Percentiles rank a stretch among this genome's conserved stretches.
Conservation (phyloP, 1,284 basidiomycete genomes). For the Boletus sp. region DNA sequence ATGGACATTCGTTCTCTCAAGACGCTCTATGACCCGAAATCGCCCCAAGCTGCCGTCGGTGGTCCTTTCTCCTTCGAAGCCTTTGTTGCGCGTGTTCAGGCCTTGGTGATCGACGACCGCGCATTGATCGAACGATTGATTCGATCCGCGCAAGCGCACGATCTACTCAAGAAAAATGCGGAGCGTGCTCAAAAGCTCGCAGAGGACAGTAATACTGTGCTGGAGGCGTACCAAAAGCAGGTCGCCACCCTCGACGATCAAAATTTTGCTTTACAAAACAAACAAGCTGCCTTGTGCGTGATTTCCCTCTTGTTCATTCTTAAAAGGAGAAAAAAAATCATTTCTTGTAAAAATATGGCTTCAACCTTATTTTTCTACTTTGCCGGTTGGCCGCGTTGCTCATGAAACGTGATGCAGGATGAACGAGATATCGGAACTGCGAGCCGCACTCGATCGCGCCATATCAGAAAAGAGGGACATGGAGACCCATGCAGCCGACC, state of each 20-base stretch:
- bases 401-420: conserved; percentile 42
- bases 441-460: conserved; percentile 57
- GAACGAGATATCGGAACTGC: conserved; percentile 65
- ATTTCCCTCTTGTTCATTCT: background rate
- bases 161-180: conserved; percentile 85
- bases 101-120: conserved; percentile 76
- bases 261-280: conserved; percentile 49
- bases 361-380: background rate
- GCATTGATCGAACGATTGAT: conserved; percentile 78
- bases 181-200: conserved; percentile 86
- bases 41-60: conserved; percentile 37
- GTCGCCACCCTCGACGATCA: conserved; percentile 76
- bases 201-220: conserved; percentile 67
- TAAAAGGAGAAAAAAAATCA: background rate
- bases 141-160: conserved; percentile 81
- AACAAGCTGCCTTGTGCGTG: conserved; percentile 55
- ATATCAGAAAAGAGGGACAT: conserved; percentile 61
- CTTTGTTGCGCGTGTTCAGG: conserved; percentile 72
- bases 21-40: conserved; percentile 55
- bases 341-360: background rate
- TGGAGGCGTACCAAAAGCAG: conserved; percentile 88
- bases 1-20: conserved; percentile 78
- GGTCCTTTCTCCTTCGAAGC: conserved; percentile 61
- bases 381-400: conserved; percentile 13
- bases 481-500: conserved; percentile 66